phyloP scores from a whole-genome alignment of 2,329 filamentous ascomycete species.

The Fusarium euwallaceae region DNA sequence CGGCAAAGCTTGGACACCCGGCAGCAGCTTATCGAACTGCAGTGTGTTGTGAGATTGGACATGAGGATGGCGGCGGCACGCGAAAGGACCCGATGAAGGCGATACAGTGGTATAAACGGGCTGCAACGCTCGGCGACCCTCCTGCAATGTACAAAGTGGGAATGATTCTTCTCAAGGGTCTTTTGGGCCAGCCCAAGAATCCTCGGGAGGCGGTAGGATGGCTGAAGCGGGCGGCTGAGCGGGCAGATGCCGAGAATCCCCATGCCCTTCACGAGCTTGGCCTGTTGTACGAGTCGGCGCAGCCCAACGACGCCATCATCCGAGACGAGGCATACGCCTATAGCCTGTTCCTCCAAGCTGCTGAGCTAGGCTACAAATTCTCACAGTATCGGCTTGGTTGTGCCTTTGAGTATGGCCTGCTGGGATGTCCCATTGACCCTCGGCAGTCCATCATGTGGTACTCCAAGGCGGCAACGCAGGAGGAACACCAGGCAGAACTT shows the following conservation, averaged over 20 bases:
- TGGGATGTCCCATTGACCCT: conserved; percentile 87
- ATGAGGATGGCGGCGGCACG: conserved; percentile 94
- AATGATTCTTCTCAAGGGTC: conserved; percentile 93
- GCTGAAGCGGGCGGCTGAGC: conserved; percentile 93
- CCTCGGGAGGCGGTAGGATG: conserved; percentile 88
- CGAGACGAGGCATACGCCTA: conserved; percentile 86
- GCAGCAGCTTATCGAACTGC: conserved; percentile 93
- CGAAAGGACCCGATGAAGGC: conserved; percentile 92
- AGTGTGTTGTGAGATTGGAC: conserved; percentile 96
- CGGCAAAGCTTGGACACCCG: conserved; percentile 88
- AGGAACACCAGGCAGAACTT: conserved; percentile 92
- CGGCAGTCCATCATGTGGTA: conserved; percentile 94
- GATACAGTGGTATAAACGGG: conserved; percentile 97
- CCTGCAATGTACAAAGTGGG: conserved; percentile 99
- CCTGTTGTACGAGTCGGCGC: conserved; percentile 73
- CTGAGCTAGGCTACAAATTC: conserved; percentile 92
- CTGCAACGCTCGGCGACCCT: conserved; percentile 88
- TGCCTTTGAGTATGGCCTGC: conserved; percentile 88
- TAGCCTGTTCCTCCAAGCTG: conserved; percentile 86
- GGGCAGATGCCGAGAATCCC: conserved; percentile 89
- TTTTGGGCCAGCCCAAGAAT: conserved; percentile 88
- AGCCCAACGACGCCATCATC: conserved; percentile 78
- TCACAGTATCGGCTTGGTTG: conserved; percentile 91
- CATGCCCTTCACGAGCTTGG: conserved; percentile 94
- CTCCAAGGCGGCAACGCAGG: conserved; percentile 88